phyloP scores from a whole-genome alignment of 73 alveolate species.

The Halteria grandinella region DNA sequence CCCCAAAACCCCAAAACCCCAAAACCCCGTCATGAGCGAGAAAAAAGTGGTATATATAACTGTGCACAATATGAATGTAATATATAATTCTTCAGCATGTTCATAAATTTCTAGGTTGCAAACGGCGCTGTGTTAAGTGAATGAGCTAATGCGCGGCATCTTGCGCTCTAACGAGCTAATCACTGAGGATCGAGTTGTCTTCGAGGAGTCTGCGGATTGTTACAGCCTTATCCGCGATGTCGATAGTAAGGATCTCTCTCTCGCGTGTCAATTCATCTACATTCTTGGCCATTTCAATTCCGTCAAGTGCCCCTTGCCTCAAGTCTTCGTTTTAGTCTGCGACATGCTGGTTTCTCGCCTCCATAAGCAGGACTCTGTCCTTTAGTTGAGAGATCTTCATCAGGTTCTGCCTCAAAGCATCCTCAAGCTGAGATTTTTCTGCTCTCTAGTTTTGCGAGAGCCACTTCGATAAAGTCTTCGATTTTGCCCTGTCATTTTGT shows the following conservation, averaged over 20 bases:
- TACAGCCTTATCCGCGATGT: conserved; percentile 59
- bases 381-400: conserved; percentile 9
- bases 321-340: conserved; percentile 59
- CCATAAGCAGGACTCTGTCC: conserved; percentile 11
- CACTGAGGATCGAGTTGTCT: conserved; percentile 33
- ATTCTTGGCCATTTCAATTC: conserved; percentile 55
- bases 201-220: conserved; percentile 54
- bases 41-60: too few relatives aligned
- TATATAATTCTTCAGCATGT: too few relatives aligned
- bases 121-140: conserved; percentile 7
- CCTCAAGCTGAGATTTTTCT: not conserved
- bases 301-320: conserved; percentile 53
- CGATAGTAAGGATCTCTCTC: conserved; percentile 54
- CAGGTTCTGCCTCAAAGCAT: conserved; percentile 23
- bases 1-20: too few relatives aligned
- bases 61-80: too few relatives aligned
- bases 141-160: conserved; percentile 41
- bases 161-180: conserved; percentile 31
- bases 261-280: conserved; percentile 43
- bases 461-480: conserved; percentile 38
- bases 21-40: too few relatives aligned
- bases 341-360: conserved; percentile 1
- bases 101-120: too few relatives aligned
- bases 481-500: conserved; percentile 3
- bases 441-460: not conserved